Conservation (phyloP, 768 basidiomycete species). For the Termitomyces sp. region DNA sequence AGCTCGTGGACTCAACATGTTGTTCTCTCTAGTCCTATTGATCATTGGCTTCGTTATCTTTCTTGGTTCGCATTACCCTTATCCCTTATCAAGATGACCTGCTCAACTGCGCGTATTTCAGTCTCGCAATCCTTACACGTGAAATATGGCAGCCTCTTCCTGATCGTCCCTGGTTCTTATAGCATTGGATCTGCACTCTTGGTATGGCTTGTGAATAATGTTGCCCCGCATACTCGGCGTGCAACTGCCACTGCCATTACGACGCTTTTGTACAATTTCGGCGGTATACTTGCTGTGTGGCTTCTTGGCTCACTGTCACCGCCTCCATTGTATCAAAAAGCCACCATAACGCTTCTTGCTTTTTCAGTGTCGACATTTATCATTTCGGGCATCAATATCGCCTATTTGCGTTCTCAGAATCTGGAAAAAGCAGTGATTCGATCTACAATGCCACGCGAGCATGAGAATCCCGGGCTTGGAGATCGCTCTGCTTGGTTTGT, state of each 20-base stretch:
- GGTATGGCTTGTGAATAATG: conserved; percentile 51
- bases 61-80: too few relatives aligned
- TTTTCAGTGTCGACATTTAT: conserved; percentile 35
- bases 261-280: conserved; percentile 38
- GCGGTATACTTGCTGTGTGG: conserved; percentile 56
- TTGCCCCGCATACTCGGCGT: conserved; percentile 42
- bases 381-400: conserved; percentile 30
- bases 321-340: conserved; percentile 43
- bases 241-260: conserved; percentile 44
- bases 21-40: conserved; percentile 27
- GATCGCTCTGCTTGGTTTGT: conserved; percentile 48
- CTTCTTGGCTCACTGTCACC: conserved; percentile 46
- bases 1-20: conserved; percentile 23
- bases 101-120: neutral
- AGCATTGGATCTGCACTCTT: conserved; percentile 35
- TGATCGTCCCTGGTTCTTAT: conserved; percentile 39
- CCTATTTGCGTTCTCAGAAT: conserved; percentile 39
- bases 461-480: conserved; percentile 39
- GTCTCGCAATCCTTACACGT: conserved; percentile 23
- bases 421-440: conserved; percentile 37
- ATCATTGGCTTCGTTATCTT: conserved; percentile 36
- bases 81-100: too few relatives aligned
- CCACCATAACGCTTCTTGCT: conserved; percentile 35
- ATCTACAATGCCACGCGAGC: conserved; percentile 20
- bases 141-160: conserved; percentile 45